Evolutionary conservation across 208 protist species (phyloP), one percentile per base, ranked within the genome.

Genomic region (Vickermania ingenoplastis): DNA sequence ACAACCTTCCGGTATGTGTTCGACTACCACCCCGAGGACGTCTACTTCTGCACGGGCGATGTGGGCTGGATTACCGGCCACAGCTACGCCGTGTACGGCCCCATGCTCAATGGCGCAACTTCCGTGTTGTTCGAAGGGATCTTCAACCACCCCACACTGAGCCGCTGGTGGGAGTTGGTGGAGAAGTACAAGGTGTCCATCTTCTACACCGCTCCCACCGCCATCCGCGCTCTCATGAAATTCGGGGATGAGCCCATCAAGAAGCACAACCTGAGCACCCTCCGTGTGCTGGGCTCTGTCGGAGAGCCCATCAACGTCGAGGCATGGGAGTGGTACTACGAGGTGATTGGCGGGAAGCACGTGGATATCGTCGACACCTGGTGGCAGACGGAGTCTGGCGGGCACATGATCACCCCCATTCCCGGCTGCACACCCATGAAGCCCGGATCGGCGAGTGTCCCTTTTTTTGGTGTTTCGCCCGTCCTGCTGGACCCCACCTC

Each of bases 381-480:
- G 73, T 99, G 98, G 98, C 98, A 99, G 81, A 99, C 97, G 0
- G 98, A 99, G 82, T 97, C 95, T 41, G 97, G 96, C 48, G 95
- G 97, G 24, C 89, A 97, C 81, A 86, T 99, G 70, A 91, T 99
- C 54, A 97, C 94, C 3, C 90, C 96, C 29, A 67, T 99, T 41
- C 96, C 97, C 2, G 96, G 96, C 57, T 92, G 78, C 55, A 97
- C 82, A 0, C 80, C 91, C n/a, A 76, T 77, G 49, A 99, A 98
- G 79, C 90, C 97, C 1, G 97, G 97, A 27, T 89, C 81, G n/a
- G 97, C 96, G 1, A 91, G 94, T 13, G 63, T 96, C 23, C 97
- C 97, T 29, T 98, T 99, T 81, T 99, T 99, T 71, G 97, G 98
- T 41, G 81, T 99, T 26, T 59, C 91, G 59, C 92, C 96, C 2